phyloP scores from a whole-genome alignment of 2,329 filamentous ascomycete genomes.

The Chaetomiaceae sp. region DNA sequence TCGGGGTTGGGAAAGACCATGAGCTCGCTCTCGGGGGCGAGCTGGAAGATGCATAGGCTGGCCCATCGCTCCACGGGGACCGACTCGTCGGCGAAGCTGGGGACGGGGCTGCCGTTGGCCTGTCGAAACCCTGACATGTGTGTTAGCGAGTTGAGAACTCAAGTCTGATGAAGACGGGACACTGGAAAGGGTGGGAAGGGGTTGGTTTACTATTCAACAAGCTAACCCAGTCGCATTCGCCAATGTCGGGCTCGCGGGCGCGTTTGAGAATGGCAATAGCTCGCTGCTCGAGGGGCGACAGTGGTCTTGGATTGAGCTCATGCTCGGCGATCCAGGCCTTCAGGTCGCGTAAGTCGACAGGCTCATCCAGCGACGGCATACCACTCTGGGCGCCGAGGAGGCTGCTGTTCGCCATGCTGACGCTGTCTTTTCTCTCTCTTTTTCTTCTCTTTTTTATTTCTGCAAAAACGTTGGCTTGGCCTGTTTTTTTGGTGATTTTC shows the following conservation, averaged over 20 bases:
- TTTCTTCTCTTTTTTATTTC: not conserved
- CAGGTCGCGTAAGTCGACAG: constrained; percentile 32
- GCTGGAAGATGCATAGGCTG: not conserved
- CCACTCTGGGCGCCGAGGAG: not conserved
- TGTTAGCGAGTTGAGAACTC: not conserved
- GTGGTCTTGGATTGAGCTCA: constrained; percentile 32
- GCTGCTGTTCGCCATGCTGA: not conserved
- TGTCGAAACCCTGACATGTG: constrained; percentile 8
- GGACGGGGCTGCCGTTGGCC: not conserved
- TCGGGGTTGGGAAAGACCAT: constrained; percentile 25
- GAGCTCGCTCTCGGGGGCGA: not conserved
- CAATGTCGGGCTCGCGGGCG: constrained; percentile 23
- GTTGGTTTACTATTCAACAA: constrained; percentile 32
- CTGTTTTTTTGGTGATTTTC: too few relatives aligned
- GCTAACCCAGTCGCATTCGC: constrained; percentile 37
- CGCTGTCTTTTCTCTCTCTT: too few relatives aligned
- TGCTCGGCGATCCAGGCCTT: constrained; percentile 39
- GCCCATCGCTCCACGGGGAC: not conserved
- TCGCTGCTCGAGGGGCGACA: constrained; percentile 37
- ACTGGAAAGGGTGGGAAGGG: not conserved
- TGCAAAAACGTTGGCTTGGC: not conserved
- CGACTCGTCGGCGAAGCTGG: constrained; percentile 19
- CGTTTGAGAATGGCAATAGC: constrained; percentile 39
- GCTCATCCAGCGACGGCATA: not conserved
- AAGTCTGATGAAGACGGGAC: not conserved